Conservation (phyloP, 2,329 filamentous ascomycete genomes). For the Aspergillus brunneoviolaceus region DNA sequence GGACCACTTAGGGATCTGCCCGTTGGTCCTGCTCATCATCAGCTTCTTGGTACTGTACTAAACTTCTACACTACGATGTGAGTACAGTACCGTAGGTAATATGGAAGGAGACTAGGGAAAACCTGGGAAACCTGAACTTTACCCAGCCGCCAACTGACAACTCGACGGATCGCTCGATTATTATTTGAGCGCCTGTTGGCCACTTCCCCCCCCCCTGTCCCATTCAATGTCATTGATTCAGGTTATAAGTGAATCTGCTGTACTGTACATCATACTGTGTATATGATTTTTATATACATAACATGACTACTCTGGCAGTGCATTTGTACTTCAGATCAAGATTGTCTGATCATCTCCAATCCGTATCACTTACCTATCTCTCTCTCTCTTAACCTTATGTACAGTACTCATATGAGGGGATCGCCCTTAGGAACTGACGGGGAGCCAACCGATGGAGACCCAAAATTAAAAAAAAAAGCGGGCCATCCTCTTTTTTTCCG, state of each 20-base stretch:
- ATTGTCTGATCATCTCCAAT: neutral
- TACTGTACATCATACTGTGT: too few species aligned
- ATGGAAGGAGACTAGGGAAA: conserved; percentile 2
- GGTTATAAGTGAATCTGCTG: too few species aligned
- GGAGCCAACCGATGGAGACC: neutral
- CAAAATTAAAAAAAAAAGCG: neutral
- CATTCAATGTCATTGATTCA: too few species aligned
- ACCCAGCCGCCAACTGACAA: neutral
- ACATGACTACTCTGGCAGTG: too few species aligned
- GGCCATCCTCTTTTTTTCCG: conserved; percentile 1
- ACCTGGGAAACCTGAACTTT: neutral
- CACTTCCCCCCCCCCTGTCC: neutral
- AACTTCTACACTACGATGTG: too few species aligned
- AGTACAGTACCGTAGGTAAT: too few species aligned
- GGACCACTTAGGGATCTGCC: conserved; percentile 16
- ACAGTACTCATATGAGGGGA: neutral
- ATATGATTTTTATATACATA: too few species aligned
- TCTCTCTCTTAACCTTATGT: neutral
- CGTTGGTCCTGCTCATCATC: conserved; percentile 12
- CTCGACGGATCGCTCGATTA: neutral
- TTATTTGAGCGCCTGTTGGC: neutral
- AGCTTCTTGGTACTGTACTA: neutral
- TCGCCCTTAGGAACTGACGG: neutral
- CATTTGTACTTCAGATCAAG: neutral
- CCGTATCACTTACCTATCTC: neutral